Percentiles rank a stretch among this genome's conserved stretches.
Evolutionary conservation across 2,329 filamentous ascomycete species (phyloP).

Genomic region (Laburnicola sp.): DNA sequence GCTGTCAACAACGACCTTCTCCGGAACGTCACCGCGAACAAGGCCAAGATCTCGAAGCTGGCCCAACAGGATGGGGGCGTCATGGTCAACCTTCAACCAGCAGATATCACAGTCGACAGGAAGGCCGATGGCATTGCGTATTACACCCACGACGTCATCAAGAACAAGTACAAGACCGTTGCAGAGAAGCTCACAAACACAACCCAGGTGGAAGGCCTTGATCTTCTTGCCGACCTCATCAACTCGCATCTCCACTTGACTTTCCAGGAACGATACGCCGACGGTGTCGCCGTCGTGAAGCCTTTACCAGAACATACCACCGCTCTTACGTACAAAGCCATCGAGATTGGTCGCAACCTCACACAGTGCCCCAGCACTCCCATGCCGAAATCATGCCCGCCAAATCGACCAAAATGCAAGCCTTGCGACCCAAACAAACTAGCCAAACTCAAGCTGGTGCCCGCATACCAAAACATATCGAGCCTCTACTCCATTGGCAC

Average conservation of each 20-base stretch:
- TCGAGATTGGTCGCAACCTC: slow-evolving; percentile 74
- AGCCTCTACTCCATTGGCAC: slow-evolving; percentile 79
- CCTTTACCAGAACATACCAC: slow-evolving; percentile 76
- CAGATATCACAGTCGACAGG: slow-evolving; percentile 67
- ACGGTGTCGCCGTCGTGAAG: slow-evolving; percentile 80
- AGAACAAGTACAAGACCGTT: slow-evolving; percentile 68
- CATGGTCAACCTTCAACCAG: slow-evolving; percentile 60
- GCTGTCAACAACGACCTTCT: slow-evolving; percentile 56
- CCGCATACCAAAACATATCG: slow-evolving; percentile 71
- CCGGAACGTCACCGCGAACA: slow-evolving; percentile 59
- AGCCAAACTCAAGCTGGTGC: slow-evolving; percentile 68
- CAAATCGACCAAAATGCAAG: slow-evolving; percentile 73
- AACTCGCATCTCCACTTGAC: slow-evolving; percentile 81
- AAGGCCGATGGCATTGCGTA: slow-evolving; percentile 72
- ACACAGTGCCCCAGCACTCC: slow-evolving; percentile 74
- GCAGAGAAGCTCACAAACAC: slow-evolving; percentile 61
- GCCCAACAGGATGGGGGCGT: slow-evolving; percentile 59
- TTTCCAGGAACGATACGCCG: slow-evolving; percentile 78
- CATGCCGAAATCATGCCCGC: slow-evolving; percentile 77
- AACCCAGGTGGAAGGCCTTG: slow-evolving; percentile 63
- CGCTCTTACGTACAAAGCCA: slow-evolving; percentile 68
- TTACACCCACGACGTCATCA: slow-evolving; percentile 66
- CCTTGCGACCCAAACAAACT: slow-evolving; percentile 67
- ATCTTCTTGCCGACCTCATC: slow-evolving; percentile 72
- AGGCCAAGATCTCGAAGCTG: slow-evolving; percentile 60